Base-by-base conservation (phyloP, 2,329 filamentous ascomycete species). In the Pseudogymnoascus sp. region DNA sequence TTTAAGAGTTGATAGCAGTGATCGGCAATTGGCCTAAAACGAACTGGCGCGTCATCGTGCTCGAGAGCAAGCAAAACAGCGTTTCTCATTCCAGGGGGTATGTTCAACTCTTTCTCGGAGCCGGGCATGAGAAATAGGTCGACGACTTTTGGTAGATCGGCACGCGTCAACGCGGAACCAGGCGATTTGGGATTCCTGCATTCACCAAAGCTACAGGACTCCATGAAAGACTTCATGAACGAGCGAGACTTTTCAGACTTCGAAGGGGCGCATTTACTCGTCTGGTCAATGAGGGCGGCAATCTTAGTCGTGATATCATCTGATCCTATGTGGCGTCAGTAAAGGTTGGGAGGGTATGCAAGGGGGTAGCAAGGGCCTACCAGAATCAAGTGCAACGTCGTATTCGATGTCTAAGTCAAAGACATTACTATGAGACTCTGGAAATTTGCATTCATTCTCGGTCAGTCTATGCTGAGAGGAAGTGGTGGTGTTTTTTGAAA, bases 101-200 rank as follows among this genome's bases (percentile, higher is more conserved):
- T 77, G 70, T 81, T 81, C 64, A 81, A 75, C 66, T 81, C 79
- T 69, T 80, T 81, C 48, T 77, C 73, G 1, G 77, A 71, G 6
- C 74, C 74, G 1, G 78, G 76, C 13, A 74, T 60, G 10, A 81
- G 74, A 65, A 78, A 81, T 1, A 76, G 74, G 31, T 73, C 69
- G 68, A 77, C 73, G 60, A 81, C 73, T 61, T 77, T 76, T 60
- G 75, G 71, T 61, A 81, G 73, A 54, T 78, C 77, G 60, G 69
- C 65, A 8, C 65, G 67, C 13, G 51, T 57, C 28, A 34, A 36
- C 14, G 16, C n/a, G 2, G 28, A 57, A 34, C n/a, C 16, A 8
- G 28, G 51, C 6, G n/a, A 6, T 14, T 19, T 36, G 28, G 25
- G n/a, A 57, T 34, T 57, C 11, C 10, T 34, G 51, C 51, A 57